Evolutionary conservation across 805 yeast genomes (phyloP).

Genomic region (Metschnikowia baotianmanensis): DNA sequence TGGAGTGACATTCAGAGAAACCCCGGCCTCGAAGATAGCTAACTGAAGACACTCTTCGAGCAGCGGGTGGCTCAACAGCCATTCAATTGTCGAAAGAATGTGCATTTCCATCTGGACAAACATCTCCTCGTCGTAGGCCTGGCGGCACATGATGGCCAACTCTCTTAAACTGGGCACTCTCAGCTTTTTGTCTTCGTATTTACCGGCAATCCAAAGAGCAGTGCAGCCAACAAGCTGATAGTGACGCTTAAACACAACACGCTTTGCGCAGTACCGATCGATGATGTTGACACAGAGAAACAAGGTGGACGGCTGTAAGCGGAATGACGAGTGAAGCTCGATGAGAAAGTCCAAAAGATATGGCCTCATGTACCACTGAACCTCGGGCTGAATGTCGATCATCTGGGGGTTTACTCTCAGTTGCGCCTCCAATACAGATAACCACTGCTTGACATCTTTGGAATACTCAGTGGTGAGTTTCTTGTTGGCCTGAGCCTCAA

Average conservation of each 20-base stretch:
- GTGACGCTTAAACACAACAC: constrained; percentile 47
- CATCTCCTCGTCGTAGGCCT: constrained; percentile 56
- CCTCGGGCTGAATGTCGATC: constrained; percentile 47
- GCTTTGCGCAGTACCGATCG: constrained; percentile 46
- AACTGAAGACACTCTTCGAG: constrained; percentile 51
- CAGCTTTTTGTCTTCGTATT: constrained; percentile 58
- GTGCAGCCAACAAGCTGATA: constrained; percentile 48
- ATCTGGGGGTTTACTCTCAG: constrained; percentile 49
- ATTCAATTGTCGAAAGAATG: constrained; percentile 40
- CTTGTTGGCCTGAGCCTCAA: constrained; percentile 47
- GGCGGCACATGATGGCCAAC: constrained; percentile 53
- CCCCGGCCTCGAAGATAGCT: constrained; percentile 37
- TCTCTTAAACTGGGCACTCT: constrained; percentile 57
- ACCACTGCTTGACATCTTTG: constrained; percentile 35
- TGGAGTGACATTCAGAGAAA: constrained; percentile 24
- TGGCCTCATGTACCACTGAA: constrained; percentile 50
- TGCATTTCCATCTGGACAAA: constrained; percentile 48
- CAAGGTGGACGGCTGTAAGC: constrained; percentile 41
- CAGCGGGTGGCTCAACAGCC: constrained; percentile 46
- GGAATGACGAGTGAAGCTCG: constrained; percentile 43
- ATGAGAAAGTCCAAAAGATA: constrained; percentile 42
- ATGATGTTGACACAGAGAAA: constrained; percentile 44
- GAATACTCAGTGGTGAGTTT: constrained; percentile 43
- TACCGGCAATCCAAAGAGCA: constrained; percentile 47
- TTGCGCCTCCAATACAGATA: constrained; percentile 39